Evolutionary conservation across 495 filamentous ascomycete species (phyloP).

Genomic region (Astrothelium macrocarpum): DNA sequence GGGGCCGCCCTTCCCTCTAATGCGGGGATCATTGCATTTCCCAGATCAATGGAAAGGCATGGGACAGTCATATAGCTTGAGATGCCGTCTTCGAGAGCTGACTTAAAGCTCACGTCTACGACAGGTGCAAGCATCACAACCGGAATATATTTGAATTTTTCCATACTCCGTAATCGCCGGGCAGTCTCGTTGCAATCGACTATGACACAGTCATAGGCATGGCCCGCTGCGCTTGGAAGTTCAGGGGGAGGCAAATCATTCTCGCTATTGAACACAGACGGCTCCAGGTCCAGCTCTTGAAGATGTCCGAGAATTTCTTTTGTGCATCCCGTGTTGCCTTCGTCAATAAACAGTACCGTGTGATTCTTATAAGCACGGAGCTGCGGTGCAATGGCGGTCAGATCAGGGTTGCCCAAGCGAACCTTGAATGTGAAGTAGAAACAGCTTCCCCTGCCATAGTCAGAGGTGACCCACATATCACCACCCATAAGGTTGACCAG

Average conservation of each 20-base stretch:
- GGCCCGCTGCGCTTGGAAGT: constrained; percentile 46
- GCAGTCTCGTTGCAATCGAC: constrained; percentile 92
- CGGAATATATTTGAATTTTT: constrained; percentile 96
- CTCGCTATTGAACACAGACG: constrained; percentile 66
- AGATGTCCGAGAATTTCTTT: constrained; percentile 75
- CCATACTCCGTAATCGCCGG: constrained; percentile 68
- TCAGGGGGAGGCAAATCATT: constrained; percentile 44
- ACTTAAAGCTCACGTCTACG: constrained; percentile 88
- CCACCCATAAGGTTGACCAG: constrained; percentile 96
- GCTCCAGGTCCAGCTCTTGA: constrained; percentile 64
- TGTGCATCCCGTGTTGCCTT: constrained; percentile 65
- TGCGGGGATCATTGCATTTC: constrained; percentile 97
- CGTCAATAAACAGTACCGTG: constrained; percentile 92
- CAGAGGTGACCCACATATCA: constrained; percentile 91
- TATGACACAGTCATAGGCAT: constrained; percentile 89
- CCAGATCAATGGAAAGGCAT: constrained; percentile 88
- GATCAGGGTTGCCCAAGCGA: constrained; percentile 72
- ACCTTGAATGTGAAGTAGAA: constrained; percentile 98
- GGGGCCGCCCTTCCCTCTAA: constrained; percentile 89
- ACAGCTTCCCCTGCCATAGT: constrained; percentile 84
- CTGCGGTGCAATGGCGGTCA: constrained; percentile 70
- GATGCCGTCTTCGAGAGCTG: constrained; percentile 90
- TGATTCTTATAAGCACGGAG: constrained; percentile 85
- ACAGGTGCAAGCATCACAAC: constrained; percentile 87
- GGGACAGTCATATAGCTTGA: constrained; percentile 98